Evolutionary conservation across 371 early-diverging fungal species (phyloP).

Genomic region (Rhizomucor pusillus): DNA sequence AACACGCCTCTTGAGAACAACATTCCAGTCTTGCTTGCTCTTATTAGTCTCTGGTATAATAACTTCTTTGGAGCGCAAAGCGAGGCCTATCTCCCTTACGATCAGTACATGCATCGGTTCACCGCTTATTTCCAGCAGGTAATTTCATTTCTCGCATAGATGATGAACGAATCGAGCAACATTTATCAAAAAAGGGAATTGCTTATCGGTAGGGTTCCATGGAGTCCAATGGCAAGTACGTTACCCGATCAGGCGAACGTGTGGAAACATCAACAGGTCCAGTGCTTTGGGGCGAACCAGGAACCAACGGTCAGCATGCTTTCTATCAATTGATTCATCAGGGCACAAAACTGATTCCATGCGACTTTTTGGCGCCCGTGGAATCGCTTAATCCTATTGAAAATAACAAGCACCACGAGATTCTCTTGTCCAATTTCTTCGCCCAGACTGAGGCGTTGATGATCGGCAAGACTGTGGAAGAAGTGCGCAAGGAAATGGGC

Average conservation of each 20-base stretch:
- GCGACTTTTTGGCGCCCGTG: slow-evolving; percentile 95
- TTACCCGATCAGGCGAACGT: slow-evolving; percentile 74
- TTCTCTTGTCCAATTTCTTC: slow-evolving; percentile 97
- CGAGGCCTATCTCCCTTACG: slow-evolving; percentile 96
- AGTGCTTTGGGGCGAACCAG: slow-evolving; percentile 99
- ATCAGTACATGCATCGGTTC: slow-evolving; percentile 97
- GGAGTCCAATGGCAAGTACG: slow-evolving; percentile 99
- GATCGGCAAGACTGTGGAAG: slow-evolving; percentile 85
- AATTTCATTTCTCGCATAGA: no score
- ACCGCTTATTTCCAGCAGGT: slow-evolving; percentile 96
- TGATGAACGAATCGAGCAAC: no score
- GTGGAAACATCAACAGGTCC: slow-evolving; percentile 91
- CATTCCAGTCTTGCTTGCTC: slow-evolving; percentile 88
- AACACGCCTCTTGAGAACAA: slow-evolving; percentile 87
- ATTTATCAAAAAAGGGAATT: no score
- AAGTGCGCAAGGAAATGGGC: slow-evolving; percentile 78
- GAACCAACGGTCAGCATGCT: slow-evolving; percentile 99
- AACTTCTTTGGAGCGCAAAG: slow-evolving; percentile 95
- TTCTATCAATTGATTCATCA: slow-evolving; percentile 98
- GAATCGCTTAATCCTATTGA: slow-evolving; percentile 88
- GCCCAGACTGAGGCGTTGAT: slow-evolving; percentile 99
- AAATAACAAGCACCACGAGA: slow-evolving; percentile 83
- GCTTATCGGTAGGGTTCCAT: slow-evolving; percentile 75
- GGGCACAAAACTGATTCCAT: slow-evolving; percentile 90
- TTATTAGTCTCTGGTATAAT: slow-evolving; percentile 97